Conservation (phyloP, 208 protist genomes). For the Leishmania turanica region DNA sequence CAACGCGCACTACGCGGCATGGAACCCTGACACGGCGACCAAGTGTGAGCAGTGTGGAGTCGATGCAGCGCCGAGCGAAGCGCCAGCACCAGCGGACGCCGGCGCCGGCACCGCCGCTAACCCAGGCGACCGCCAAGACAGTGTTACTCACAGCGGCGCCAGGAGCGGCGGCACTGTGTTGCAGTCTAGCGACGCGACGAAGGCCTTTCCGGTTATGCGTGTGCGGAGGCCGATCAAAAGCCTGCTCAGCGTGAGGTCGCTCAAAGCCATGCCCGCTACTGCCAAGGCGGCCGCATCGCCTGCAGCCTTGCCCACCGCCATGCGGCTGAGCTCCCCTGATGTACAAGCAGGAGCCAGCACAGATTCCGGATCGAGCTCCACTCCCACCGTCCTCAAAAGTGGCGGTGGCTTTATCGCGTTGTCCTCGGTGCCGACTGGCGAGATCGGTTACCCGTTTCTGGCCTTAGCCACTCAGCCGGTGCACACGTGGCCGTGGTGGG, state of each 20-base stretch:
- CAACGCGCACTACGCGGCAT: conserved; percentile 50
- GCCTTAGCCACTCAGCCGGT: conserved; percentile 26
- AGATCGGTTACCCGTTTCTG: conserved; percentile 30
- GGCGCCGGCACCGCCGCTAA: not conserved
- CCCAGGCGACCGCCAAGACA: not conserved
- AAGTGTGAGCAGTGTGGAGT: not conserved
- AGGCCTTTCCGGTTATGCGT: conserved; percentile 30
- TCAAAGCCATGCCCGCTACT: not conserved
- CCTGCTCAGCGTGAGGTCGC: not conserved
- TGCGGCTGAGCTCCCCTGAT: not conserved
- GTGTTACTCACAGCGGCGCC: not conserved
- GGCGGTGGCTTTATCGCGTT: conserved; percentile 7
- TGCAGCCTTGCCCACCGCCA: not conserved
- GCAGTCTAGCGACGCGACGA: conserved; percentile 21
- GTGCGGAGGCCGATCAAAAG: conserved; percentile 28
- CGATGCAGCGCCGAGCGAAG: not conserved
- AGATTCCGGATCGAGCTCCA: not conserved
- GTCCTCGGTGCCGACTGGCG: conserved; percentile 2
- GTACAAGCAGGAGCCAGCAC: not conserved
- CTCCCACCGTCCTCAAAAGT: not conserved
- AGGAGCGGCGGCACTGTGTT: conserved; percentile 9
- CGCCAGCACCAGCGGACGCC: not conserved
- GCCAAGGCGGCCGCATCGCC: not conserved
- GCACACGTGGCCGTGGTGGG: conserved; percentile 32
- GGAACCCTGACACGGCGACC: not conserved